Conservation (phyloP, 805 yeast species). For the Starmerella cellae region DNA sequence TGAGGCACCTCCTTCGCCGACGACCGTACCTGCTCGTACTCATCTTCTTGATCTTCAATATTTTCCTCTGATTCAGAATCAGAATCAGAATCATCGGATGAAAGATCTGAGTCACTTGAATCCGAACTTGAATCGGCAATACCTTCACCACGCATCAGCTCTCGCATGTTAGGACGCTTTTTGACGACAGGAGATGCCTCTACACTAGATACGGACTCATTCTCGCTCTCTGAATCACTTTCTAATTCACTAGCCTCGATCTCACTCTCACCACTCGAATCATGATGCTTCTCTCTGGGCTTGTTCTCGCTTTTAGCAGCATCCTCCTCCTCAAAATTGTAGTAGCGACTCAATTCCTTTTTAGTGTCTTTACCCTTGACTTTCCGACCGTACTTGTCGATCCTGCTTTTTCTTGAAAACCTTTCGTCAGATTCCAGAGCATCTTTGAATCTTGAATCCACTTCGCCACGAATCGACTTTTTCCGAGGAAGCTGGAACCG, state of each 20-base stretch:
- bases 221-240: background rate
- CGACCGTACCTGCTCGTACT: slow-evolving; percentile 26
- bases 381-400: slow-evolving; percentile 81
- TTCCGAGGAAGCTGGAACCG: slow-evolving; percentile 64
- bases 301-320: background rate
- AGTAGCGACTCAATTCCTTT: slow-evolving; percentile 51
- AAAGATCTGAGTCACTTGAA: background rate
- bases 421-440: slow-evolving; percentile 46
- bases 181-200: background rate
- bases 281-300: background rate
- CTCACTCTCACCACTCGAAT: background rate
- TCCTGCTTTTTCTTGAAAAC: slow-evolving; percentile 43
- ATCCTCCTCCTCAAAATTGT: slow-evolving; percentile 36
- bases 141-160: slow-evolving; percentile 22
- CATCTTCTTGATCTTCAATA: slow-evolving; percentile 22
- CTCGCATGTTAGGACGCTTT: slow-evolving; percentile 10
- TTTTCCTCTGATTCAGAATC: slow-evolving; percentile 12
- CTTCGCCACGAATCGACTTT: slow-evolving; percentile 56
- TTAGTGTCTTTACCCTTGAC: slow-evolving; percentile 35
- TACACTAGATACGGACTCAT: background rate
- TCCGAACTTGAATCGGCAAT: slow-evolving; percentile 7
- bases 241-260: background rate
- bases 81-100: slow-evolving; percentile 2
- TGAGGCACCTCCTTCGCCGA: slow-evolving; percentile 46
- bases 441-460: slow-evolving; percentile 76